These are phyloP conservation scores for Picochlorum sp. DNA, from an alignment of 139 green algal species.

Conservation along the genomic window DNA sequence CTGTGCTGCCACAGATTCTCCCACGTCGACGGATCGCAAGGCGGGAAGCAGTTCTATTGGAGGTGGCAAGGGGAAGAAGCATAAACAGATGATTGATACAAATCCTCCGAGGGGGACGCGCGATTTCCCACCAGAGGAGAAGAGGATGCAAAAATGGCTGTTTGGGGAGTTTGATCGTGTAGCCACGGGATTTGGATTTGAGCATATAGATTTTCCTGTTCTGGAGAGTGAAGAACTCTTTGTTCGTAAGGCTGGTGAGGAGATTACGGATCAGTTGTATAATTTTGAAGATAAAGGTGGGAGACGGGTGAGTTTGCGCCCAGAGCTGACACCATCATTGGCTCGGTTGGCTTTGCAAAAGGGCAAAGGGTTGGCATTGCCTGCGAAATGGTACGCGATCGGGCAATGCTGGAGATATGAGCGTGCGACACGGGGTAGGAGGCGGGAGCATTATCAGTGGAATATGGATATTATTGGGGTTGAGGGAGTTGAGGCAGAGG, in stretches of 20 bases:
- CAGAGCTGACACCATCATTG: constrained; percentile 93
- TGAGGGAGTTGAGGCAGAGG: constrained; percentile 78
- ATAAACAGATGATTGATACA: constrained; percentile 38
- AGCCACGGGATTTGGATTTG: constrained; percentile 73
- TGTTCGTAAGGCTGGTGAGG: constrained; percentile 92
- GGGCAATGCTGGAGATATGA: constrained; percentile 96
- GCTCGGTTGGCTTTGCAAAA: constrained; percentile 63
- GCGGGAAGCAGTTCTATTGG: constrained; percentile 6
- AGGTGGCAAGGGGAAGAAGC: background rate
- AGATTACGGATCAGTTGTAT: constrained; percentile 97
- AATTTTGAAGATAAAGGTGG: constrained; percentile 97
- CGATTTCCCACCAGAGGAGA: constrained; percentile 93
- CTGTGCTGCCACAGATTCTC: background rate
- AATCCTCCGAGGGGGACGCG: constrained; percentile 66
- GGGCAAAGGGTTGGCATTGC: constrained; percentile 60
- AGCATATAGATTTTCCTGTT: constrained; percentile 91
- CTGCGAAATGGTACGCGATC: constrained; percentile 94
- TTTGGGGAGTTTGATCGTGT: constrained; percentile 75
- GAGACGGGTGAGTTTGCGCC: constrained; percentile 77
- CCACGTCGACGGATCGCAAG: constrained; percentile 25
- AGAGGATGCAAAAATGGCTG: constrained; percentile 87
- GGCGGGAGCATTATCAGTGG: constrained; percentile 97
- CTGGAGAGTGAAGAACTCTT: constrained; percentile 96
- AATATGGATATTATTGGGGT: constrained; percentile 97
- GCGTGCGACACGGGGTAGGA: constrained; percentile 79